These are phyloP conservation scores for Agrocybe chaxingu DNA, from an alignment of 768 basidiomycete genomes.

Conservation along the genomic window DNA sequence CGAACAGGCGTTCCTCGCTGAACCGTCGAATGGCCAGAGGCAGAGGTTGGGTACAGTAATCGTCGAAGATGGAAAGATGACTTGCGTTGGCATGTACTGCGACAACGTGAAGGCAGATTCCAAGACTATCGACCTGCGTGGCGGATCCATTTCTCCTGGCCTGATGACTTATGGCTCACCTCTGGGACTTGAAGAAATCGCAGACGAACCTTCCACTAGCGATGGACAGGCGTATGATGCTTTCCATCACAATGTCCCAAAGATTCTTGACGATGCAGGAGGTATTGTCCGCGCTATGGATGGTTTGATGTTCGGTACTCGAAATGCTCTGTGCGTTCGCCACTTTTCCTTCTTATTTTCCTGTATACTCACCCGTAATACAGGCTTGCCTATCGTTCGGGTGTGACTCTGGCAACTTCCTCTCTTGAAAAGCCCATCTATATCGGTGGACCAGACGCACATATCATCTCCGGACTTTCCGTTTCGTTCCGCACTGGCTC, in stretches of 20 bases:
- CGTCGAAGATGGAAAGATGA: conserved; percentile 48
- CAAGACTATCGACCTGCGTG: conserved; percentile 55
- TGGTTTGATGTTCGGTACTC: conserved; percentile 66
- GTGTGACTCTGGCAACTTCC: conserved; percentile 61
- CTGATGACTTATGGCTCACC: conserved; percentile 64
- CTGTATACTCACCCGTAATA: conserved; percentile 1
- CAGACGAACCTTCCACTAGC: conserved; percentile 62
- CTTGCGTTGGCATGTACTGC: conserved; percentile 44
- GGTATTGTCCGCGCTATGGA: conserved; percentile 66
- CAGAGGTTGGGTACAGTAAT: conserved; percentile 31
- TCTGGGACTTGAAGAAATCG: conserved; percentile 76
- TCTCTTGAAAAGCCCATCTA: conserved; percentile 42
- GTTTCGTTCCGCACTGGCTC: conserved; percentile 59
- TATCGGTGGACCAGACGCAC: conserved; percentile 28
- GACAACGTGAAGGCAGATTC: conserved; percentile 16
- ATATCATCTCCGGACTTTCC: conserved; percentile 60
- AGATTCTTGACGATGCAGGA: conserved; percentile 45
- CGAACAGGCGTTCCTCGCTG: conserved; percentile 26
- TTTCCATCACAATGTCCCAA: conserved; percentile 36
- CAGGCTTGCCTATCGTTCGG: conserved; percentile 64
- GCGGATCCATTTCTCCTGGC: conserved; percentile 67
- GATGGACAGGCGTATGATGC: conserved; percentile 63
- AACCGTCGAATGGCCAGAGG: conserved; percentile 10
- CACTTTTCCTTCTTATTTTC: background rate
- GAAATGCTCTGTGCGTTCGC: conserved; percentile 65